Conservation (phyloP, 495 filamentous ascomycete genomes). For the Pyronema domesticum region DNA sequence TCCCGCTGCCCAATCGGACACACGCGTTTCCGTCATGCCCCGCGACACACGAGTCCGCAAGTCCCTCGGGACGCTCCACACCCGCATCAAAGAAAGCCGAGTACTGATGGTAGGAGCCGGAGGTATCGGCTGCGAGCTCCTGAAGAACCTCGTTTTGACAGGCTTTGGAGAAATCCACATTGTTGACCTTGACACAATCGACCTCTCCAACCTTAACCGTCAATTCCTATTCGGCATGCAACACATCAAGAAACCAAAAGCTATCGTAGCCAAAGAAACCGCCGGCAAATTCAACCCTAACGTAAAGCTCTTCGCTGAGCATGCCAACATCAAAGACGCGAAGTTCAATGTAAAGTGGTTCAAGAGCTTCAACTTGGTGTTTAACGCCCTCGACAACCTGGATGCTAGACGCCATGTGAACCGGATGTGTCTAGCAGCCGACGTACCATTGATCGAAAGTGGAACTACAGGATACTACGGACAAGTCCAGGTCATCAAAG, state of each 20-base stretch:
- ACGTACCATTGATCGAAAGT: slow-evolving; percentile 86
- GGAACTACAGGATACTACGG: slow-evolving; percentile 97
- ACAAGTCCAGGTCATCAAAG: slow-evolving; percentile 90
- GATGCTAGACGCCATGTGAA: slow-evolving; percentile 92
- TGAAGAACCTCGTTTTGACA: slow-evolving; percentile 88
- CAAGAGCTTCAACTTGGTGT: slow-evolving; percentile 60
- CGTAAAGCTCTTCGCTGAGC: slow-evolving; percentile 74
- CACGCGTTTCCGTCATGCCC: slow-evolving; percentile 24
- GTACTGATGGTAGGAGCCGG: slow-evolving; percentile 92
- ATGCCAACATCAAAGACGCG: slow-evolving; percentile 90
- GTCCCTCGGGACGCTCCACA: slow-evolving; percentile 44
- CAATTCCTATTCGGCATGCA: slow-evolving; percentile 96
- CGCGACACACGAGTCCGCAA: slow-evolving; percentile 41
- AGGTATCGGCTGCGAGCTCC: slow-evolving; percentile 90
- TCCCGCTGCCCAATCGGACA: too few species aligned
- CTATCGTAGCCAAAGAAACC: slow-evolving; percentile 84
- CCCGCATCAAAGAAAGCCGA: slow-evolving; percentile 52
- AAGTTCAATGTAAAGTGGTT: slow-evolving; percentile 89
- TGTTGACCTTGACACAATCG: slow-evolving; percentile 95
- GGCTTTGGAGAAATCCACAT: slow-evolving; percentile 93
- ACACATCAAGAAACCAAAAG: slow-evolving; percentile 96
- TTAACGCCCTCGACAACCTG: slow-evolving; percentile 94
- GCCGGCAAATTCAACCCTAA: slow-evolving; percentile 80
- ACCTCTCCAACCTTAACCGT: slow-evolving; percentile 91
- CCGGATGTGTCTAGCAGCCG: slow-evolving; percentile 84